Percentiles rank a stretch among this genome's conserved stretches.
Conservation (phyloP, 2,329 filamentous ascomycete species). For the Ophiosphaerella herpotricha region DNA sequence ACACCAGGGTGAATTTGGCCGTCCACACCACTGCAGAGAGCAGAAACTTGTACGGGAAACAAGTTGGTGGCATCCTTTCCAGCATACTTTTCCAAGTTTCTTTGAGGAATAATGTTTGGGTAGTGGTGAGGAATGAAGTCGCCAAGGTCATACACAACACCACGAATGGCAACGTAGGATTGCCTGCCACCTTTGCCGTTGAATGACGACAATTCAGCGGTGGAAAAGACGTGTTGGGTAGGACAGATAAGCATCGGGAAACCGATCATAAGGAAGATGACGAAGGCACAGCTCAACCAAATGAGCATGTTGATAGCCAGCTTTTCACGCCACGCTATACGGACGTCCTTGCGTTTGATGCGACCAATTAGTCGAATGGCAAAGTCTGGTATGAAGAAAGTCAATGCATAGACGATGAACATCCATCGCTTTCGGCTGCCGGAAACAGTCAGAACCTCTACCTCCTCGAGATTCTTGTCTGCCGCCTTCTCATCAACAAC, state of each 20-base stretch:
- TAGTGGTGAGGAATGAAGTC: slow-evolving; percentile 78
- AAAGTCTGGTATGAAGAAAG: slow-evolving; percentile 87
- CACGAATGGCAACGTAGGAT: slow-evolving; percentile 81
- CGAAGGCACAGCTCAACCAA: slow-evolving; percentile 79
- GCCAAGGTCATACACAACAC: slow-evolving; percentile 83
- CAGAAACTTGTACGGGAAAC: slow-evolving; percentile 93
- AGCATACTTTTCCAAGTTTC: slow-evolving; percentile 76
- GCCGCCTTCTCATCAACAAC: slow-evolving; percentile 96
- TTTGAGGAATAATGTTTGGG: slow-evolving; percentile 66
- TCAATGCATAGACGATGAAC: slow-evolving; percentile 78
- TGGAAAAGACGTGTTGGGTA: slow-evolving; percentile 83
- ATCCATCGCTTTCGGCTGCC: slow-evolving; percentile 89
- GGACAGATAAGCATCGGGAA: slow-evolving; percentile 91
- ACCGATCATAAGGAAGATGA: slow-evolving; percentile 85
- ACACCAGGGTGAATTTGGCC: slow-evolving; percentile 72
- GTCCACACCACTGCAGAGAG: slow-evolving; percentile 79
- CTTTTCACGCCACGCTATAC: slow-evolving; percentile 95
- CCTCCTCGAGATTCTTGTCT: slow-evolving; percentile 85
- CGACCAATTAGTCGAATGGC: slow-evolving; percentile 74
- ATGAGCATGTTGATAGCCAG: slow-evolving; percentile 97
- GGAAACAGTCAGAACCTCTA: slow-evolving; percentile 81
- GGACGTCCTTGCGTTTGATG: slow-evolving; percentile 91
- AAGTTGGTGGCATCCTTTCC: slow-evolving; percentile 84
- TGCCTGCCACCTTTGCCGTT: slow-evolving; percentile 70
- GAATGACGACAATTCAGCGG: slow-evolving; percentile 72